These are phyloP conservation scores for Avena sativa DNA, from an alignment of 176 grass and related monocot species.

Conservation along the genomic window DNA sequence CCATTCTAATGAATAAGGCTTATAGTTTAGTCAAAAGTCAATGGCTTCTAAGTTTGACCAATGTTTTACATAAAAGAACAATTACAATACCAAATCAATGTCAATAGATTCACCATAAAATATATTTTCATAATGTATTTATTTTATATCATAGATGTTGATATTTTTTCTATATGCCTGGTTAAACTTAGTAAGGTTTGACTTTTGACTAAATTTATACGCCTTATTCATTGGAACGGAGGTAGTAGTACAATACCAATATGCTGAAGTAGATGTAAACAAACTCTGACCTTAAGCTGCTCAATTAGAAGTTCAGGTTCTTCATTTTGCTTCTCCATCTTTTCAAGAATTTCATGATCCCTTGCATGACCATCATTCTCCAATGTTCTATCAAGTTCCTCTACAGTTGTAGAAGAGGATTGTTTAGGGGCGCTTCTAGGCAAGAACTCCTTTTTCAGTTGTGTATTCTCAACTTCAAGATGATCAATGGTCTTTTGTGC, in stretches of 20 bases:
- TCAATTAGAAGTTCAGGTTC: constrained; percentile 82
- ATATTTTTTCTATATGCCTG: no score
- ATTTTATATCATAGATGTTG: no score
- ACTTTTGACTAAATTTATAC: no score
- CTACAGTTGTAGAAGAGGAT: constrained; percentile 43
- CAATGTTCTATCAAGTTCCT: constrained; percentile 59
- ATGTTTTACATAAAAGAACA: no score
- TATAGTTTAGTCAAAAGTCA: no score
- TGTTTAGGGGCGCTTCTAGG: constrained; percentile 48
- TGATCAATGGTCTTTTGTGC: constrained; percentile 53
- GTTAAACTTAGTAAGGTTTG: no score
- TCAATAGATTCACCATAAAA: no score
- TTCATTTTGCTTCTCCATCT: constrained; percentile 55
- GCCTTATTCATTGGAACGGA: no score
- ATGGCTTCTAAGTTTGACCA: no score
- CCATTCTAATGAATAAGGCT: no score
- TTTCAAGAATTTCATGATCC: constrained; percentile 56
- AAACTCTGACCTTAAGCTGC: constrained; percentile 75
- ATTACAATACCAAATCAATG: no score
- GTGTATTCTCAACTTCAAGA: constrained; percentile 70
- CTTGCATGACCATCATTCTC: constrained; percentile 37
- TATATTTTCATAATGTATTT: no score
- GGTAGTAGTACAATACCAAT: background rate
- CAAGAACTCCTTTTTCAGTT: constrained; percentile 54
- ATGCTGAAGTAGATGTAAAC: constrained; percentile 27